phyloP scores from a whole-genome alignment of 139 green algal genomes.

The Zygnema cylindricum region DNA sequence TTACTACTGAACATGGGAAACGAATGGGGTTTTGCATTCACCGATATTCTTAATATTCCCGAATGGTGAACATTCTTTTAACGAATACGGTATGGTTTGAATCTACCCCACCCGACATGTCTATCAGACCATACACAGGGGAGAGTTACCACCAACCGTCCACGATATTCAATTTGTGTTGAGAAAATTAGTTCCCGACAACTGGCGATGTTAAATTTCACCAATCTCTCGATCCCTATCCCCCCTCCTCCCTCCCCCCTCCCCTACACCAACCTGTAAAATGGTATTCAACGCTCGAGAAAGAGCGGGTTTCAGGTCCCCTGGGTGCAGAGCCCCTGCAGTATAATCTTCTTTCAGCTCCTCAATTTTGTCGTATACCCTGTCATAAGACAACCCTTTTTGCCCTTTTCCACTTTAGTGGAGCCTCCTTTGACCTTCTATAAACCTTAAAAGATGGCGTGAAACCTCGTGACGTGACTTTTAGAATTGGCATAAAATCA shows the following conservation, averaged over 20 bases:
- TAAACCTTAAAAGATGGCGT: neutral
- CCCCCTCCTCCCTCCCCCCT: too few relatives aligned
- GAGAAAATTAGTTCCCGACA: neutral
- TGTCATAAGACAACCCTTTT: slow-evolving; percentile 55
- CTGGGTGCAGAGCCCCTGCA: slow-evolving; percentile 67
- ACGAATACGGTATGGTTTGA: too few relatives aligned
- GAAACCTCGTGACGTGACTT: neutral
- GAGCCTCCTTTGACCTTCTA: neutral
- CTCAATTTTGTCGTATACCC: slow-evolving; percentile 75
- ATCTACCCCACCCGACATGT: too few relatives aligned
- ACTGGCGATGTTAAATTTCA: neutral
- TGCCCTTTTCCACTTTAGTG: neutral
- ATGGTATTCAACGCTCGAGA: slow-evolving; percentile 86
- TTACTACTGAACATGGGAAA: too few relatives aligned
- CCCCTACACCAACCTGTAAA: slow-evolving; percentile 71
- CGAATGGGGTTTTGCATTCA: too few relatives aligned
- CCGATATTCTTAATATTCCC: too few relatives aligned
- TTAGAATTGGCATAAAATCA: neutral
- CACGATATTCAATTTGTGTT: too few relatives aligned
- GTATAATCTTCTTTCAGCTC: slow-evolving; percentile 86
- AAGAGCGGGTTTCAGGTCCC: slow-evolving; percentile 84
- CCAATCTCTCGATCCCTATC: neutral
- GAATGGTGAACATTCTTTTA: too few relatives aligned
- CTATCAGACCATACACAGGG: too few relatives aligned
- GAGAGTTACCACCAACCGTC: too few relatives aligned